Evolutionary conservation across 495 filamentous ascomycete species (phyloP).

Genomic region (Penicillium cinerascens): DNA sequence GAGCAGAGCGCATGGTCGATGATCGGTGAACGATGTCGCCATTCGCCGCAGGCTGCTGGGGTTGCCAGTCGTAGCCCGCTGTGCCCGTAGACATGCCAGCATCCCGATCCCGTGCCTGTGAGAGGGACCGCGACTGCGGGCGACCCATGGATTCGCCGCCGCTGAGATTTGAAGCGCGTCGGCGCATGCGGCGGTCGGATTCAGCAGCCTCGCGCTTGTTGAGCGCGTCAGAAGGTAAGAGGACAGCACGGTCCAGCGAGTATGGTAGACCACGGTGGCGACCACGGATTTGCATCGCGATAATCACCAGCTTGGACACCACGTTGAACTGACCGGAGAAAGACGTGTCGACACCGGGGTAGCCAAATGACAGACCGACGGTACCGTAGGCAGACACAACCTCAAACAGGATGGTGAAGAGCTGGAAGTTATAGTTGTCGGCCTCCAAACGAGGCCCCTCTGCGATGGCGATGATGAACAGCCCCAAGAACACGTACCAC

Average conservation of each 20-base stretch:
- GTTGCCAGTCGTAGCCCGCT: constrained; percentile 26
- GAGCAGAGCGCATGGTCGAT: constrained; percentile 28
- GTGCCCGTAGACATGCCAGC: constrained; percentile 24
- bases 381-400: constrained; percentile 92
- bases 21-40: constrained; percentile 30
- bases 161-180: constrained; percentile 53
- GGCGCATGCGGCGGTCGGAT: constrained; percentile 50
- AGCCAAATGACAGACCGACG: constrained; percentile 86
- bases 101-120: constrained; percentile 29
- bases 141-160: constrained; percentile 29
- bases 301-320: constrained; percentile 85
- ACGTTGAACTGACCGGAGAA: constrained; percentile 76
- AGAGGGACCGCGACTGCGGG: constrained; percentile 23
- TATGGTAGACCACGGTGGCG: constrained; percentile 91
- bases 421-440: constrained; percentile 60
- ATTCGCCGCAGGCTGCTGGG: constrained; percentile 7
- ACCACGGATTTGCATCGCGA: constrained; percentile 90
- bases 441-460: constrained; percentile 65
- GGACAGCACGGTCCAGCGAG: constrained; percentile 83
- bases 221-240: constrained; percentile 74
- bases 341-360: constrained; percentile 66
- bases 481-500: constrained; percentile 88
- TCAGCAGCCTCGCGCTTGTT: constrained; percentile 66
- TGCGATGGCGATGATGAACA: constrained; percentile 82
- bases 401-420: constrained; percentile 85